Evolutionary conservation across 257 asterid species (phyloP).

Genomic region (Solanum commersonii): DNA sequence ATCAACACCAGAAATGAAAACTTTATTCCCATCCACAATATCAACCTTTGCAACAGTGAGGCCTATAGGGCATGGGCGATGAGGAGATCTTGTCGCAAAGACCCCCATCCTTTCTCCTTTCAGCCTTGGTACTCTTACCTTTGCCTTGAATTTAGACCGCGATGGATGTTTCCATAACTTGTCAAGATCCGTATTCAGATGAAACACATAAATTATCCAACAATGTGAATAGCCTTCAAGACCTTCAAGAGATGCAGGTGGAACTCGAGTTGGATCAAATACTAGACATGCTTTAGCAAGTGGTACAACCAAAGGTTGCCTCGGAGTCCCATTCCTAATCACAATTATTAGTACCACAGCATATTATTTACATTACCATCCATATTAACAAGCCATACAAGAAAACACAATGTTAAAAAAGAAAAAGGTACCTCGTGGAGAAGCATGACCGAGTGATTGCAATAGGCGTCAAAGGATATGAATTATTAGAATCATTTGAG

Average conservation of each 20-base stretch:
- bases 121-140: constrained; percentile 92
- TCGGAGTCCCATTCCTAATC: constrained; percentile 71
- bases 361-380: background rate
- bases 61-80: constrained; percentile 96
- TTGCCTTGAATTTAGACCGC: constrained; percentile 75
- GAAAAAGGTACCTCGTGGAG: constrained; percentile 61
- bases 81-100: constrained; percentile 98
- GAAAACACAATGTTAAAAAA: background rate
- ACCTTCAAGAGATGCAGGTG: constrained; percentile 84
- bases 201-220: constrained; percentile 92
- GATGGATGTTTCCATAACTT: constrained; percentile 92
- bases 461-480: constrained; percentile 89
- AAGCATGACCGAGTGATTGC: constrained; percentile 69
- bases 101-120: constrained; percentile 83
- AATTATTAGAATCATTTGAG: constrained; percentile 19
- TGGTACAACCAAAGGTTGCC: constrained; percentile 96
- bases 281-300: constrained; percentile 73
- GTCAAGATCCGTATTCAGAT: constrained; percentile 80
- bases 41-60: constrained; percentile 98
- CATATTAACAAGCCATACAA: background rate
- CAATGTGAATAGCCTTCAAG: constrained; percentile 86
- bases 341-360: background rate
- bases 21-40: constrained; percentile 39
- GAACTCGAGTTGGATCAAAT: constrained; percentile 65
- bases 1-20: constrained; percentile 87